phyloP scores from a whole-genome alignment of 805 yeast genomes.

The Sugiyamaella marilandica region DNA sequence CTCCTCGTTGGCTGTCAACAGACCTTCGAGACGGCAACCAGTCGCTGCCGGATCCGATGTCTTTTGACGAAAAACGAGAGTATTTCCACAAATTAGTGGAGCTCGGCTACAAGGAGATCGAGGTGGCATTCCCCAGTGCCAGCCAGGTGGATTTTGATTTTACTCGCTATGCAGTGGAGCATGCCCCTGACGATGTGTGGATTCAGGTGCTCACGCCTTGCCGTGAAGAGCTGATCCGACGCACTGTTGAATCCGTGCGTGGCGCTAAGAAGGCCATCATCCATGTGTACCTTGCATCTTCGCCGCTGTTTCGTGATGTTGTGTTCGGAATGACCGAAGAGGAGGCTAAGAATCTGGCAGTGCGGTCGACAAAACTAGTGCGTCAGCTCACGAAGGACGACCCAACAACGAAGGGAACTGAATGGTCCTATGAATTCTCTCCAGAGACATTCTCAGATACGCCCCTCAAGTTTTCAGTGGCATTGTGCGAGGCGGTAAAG shows the following conservation, averaged over 20 bases:
- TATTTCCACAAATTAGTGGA: slow-evolving; percentile 66
- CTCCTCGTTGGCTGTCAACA: slow-evolving; percentile 81
- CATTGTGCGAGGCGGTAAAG: slow-evolving; percentile 71
- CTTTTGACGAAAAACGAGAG: slow-evolving; percentile 67
- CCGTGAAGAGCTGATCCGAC: slow-evolving; percentile 63
- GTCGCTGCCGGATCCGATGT: slow-evolving; percentile 82
- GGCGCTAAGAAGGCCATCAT: slow-evolving; percentile 76
- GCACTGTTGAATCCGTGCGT: slow-evolving; percentile 66
- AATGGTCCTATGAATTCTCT: slow-evolving; percentile 73
- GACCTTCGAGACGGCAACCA: slow-evolving; percentile 83
- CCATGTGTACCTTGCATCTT: slow-evolving; percentile 72
- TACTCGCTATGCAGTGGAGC: slow-evolving; percentile 67
- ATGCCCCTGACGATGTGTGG: slow-evolving; percentile 70
- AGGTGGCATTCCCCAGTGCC: slow-evolving; percentile 78
- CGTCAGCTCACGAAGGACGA: slow-evolving; percentile 67
- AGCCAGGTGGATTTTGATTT: slow-evolving; percentile 77
- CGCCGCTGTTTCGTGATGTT: slow-evolving; percentile 66
- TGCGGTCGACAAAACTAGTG: slow-evolving; percentile 57
- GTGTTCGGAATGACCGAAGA: slow-evolving; percentile 59
- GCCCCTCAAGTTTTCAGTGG: slow-evolving; percentile 54
- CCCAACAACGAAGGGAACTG: slow-evolving; percentile 46
- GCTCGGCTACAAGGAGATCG: slow-evolving; percentile 77
- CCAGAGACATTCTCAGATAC: slow-evolving; percentile 80
- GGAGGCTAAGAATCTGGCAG: slow-evolving; percentile 58
- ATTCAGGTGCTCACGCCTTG: slow-evolving; percentile 75